phyloP scores from a whole-genome alignment of 2,329 filamentous ascomycete genomes.

The Colletotrichum caudatum region DNA sequence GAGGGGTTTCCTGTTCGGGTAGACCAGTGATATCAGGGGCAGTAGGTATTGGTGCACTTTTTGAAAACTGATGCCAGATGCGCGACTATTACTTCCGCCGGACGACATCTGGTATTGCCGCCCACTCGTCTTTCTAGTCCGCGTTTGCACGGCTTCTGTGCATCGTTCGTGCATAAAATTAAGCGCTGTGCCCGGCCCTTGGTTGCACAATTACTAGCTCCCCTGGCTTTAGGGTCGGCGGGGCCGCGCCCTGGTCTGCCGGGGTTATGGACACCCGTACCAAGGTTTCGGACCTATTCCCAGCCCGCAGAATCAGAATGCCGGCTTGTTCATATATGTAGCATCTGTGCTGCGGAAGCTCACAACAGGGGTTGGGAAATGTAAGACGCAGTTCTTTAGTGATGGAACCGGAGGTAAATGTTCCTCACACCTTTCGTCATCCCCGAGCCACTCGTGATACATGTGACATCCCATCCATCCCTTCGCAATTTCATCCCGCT shows the following conservation, averaged over 20 bases:
- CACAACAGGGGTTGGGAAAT: not conserved
- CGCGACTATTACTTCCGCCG: too few species aligned
- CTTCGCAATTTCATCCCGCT: not conserved
- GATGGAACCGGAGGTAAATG: not conserved
- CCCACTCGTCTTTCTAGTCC: conserved; percentile 1
- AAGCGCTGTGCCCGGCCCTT: too few species aligned
- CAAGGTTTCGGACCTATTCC: not conserved
- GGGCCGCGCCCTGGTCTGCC: not conserved
- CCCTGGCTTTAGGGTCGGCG: too few species aligned
- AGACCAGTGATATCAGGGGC: too few species aligned
- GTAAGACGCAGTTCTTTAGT: not conserved
- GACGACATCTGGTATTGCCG: too few species aligned
- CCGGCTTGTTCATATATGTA: not conserved
- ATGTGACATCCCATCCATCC: not conserved
- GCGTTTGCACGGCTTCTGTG: not conserved
- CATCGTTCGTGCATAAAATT: too few species aligned
- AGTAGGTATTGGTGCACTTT: too few species aligned
- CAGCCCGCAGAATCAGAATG: not conserved
- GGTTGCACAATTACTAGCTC: too few species aligned
- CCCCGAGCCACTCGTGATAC: not conserved
- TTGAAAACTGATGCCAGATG: too few species aligned
- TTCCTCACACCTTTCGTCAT: not conserved
- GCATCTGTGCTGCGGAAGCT: not conserved
- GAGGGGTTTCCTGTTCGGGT: too few species aligned
- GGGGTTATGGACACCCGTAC: not conserved